Evolutionary conservation across 1,284 basidiomycete species (phyloP).

Genomic region (Cryptococcus maquisensis): DNA sequence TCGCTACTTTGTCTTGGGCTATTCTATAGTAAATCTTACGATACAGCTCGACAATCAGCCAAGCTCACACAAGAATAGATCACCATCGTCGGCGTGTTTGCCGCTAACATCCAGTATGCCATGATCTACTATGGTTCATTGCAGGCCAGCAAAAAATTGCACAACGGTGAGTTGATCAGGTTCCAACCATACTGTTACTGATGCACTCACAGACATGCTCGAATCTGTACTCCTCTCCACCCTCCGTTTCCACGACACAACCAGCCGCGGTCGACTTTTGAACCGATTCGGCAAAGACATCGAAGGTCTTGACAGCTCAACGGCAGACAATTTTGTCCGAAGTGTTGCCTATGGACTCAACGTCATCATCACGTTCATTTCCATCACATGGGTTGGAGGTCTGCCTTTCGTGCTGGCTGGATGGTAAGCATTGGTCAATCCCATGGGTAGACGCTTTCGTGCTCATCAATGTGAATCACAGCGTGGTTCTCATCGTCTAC

Average conservation of each 20-base stretch:
- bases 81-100: conserved; percentile 36
- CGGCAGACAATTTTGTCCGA: conserved; percentile 69
- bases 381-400: conserved; percentile 78
- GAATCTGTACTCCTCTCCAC: conserved; percentile 83
- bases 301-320: conserved; percentile 79
- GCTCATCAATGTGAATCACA: conserved; percentile 13
- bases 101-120: conserved; percentile 37
- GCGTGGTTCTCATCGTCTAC: conserved; percentile 58
- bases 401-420: conserved; percentile 63
- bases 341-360: conserved; percentile 57
- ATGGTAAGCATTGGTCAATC: conserved; percentile 14
- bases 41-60: not conserved
- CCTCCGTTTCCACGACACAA: conserved; percentile 89
- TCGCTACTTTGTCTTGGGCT: conserved; percentile 70
- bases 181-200: conserved; percentile 14
- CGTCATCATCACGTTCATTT: conserved; percentile 47
- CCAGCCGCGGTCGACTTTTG: conserved; percentile 75
- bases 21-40: conserved; percentile 55
- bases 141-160: conserved; percentile 64
- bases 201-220: conserved; percentile 56
- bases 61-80: conserved; percentile 20
- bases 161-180: conserved; percentile 56
- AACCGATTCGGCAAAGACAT: conserved; percentile 94
- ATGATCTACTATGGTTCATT: conserved; percentile 60
- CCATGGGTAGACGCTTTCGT: not conserved